phyloP scores from a whole-genome alignment of 2,329 filamentous ascomycete genomes.

The Arachnomyces sp. region DNA sequence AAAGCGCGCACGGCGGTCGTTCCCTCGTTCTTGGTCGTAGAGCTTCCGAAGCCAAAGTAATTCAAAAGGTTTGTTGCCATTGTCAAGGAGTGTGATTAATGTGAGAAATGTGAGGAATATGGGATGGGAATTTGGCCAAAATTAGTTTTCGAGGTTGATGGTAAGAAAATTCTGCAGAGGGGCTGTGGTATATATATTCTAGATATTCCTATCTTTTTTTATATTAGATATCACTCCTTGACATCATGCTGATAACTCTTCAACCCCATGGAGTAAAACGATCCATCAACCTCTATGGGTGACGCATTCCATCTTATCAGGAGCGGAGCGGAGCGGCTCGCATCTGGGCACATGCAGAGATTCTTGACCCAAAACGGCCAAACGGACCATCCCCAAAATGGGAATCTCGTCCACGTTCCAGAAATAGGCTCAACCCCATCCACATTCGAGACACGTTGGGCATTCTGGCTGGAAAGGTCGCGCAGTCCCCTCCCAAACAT shows the following conservation, averaged over 20 bases:
- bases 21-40: constrained; percentile 3
- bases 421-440: not conserved
- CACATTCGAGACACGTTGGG: too few relatives aligned
- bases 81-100: not conserved
- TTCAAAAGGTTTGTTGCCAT: constrained; percentile 12
- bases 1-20: constrained; percentile 24
- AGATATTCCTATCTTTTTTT: too few relatives aligned
- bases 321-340: not conserved
- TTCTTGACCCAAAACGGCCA: constrained; percentile 7
- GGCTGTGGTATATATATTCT: not conserved
- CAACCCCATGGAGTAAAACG: constrained; percentile 7
- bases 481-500: too few relatives aligned
- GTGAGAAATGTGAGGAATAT: not conserved
- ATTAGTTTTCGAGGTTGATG: too few relatives aligned
- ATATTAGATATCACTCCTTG: too few relatives aligned
- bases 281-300: constrained; percentile 4
- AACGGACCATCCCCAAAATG: constrained; percentile 5
- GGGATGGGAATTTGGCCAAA: too few relatives aligned
- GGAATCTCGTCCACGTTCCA: constrained; percentile 4
- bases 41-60: constrained; percentile 10
- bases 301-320: not conserved
- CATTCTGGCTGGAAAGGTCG: too few relatives aligned
- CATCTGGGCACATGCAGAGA: not conserved
- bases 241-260: not conserved
- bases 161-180: not conserved